Conservation (phyloP, 495 filamentous ascomycete genomes). For the Articulospora tetracladia region DNA sequence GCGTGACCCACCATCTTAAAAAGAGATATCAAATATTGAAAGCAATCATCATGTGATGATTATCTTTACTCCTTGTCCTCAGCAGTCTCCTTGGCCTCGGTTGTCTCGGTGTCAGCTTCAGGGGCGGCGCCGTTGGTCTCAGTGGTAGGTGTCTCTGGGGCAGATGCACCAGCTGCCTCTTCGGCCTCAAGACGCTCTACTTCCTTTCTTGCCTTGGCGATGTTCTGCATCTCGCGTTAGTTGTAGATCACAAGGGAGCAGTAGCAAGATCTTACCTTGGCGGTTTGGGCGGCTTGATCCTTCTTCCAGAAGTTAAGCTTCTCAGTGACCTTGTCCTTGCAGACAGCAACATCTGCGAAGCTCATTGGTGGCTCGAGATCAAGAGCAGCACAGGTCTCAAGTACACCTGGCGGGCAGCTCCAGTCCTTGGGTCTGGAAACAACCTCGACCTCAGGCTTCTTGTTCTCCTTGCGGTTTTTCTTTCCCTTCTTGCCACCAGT, state of each 20-base stretch:
- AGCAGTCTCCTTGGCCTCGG: conserved; percentile 26
- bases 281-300: conserved; percentile 86
- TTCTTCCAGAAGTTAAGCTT: conserved; percentile 93
- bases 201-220: conserved; percentile 67
- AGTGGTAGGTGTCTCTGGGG: conserved; percentile 25
- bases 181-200: conserved; percentile 58
- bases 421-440: conserved; percentile 54
- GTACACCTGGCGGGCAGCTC: conserved; percentile 81
- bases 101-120: conserved; percentile 24
- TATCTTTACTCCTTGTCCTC: conserved; percentile 26
- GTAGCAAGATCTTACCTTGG: conserved; percentile 59
- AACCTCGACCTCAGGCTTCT: conserved; percentile 48
- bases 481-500: conserved; percentile 87
- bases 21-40: neutral
- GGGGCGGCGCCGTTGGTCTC: conserved; percentile 36
- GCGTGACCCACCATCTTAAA: neutral
- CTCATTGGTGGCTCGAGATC: conserved; percentile 83
- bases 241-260: neutral
- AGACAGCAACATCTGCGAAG: conserved; percentile 71
- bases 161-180: conserved; percentile 36
- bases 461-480: conserved; percentile 85
- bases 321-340: conserved; percentile 81
- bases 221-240: conserved; percentile 57
- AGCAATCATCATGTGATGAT: neutral
- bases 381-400: conserved; percentile 82